Evolutionary conservation across 345 rosid genomes (phyloP), one percentile per base, ranked within the genome.

Genomic region (Corchorus olitorius): DNA sequence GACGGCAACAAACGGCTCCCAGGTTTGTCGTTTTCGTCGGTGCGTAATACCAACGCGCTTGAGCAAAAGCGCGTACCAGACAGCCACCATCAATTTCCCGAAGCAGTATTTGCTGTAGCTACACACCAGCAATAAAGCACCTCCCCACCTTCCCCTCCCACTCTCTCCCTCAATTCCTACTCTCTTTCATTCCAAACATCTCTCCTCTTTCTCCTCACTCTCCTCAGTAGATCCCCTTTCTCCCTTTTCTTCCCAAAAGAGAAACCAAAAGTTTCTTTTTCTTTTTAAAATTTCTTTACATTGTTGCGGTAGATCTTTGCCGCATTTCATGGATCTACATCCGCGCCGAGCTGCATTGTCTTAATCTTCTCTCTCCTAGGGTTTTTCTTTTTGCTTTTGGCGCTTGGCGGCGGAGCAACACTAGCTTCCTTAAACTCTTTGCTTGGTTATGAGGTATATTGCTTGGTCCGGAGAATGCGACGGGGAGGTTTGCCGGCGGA

Each of bases 251-350:
- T 63, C 46, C 46, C 34, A 14, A n/a, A 20, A 11, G 43, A 19
- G 17, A 35, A 66, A 46, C 16, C 9, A 7, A 6, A 45, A 7
- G 9, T 27, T 27, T 27, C 27, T 27, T 27, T 27, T 27, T 27
- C 27, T 27, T 27, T 27, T 27, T 27, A 27, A 27, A 27, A 27
- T 49, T 69, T 69, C 14, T 16, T 13, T 70, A 45, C 74, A 53
- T 52, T 70, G 46, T 56, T 65, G 74, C 53, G 15, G 62, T 79
- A 70, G 86, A 77, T 86, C 77, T 74, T 79, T 11, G 60, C 88
- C 93, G 93, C 90, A 77, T 88, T 89, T 86, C 78, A 75, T 85
- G 91, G 93, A 92, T 92, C 97, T 90, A 82, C 80, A 14, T 6
- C 73, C 69, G 75, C 53, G 61, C 56, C 76, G 63, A 69, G 66